Evolutionary conservation across 2,329 filamentous ascomycete genomes (phyloP), one percentile per base, ranked within the genome.

Genomic region (Lecanoromycetidae sp.): DNA sequence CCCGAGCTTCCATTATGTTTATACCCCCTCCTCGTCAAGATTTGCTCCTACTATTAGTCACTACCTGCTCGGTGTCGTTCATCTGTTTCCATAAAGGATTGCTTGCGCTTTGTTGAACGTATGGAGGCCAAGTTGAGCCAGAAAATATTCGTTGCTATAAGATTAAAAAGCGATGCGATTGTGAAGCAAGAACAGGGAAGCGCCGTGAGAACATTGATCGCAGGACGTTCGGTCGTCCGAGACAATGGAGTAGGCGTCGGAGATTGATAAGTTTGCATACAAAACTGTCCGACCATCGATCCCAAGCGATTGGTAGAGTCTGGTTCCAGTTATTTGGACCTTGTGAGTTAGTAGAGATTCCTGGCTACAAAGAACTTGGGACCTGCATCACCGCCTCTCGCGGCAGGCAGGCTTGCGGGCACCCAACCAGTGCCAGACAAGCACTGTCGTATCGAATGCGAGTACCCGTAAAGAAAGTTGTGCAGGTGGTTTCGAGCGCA

Each of bases 1-100:
- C 22, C 48, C 47, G 32, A 32, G 37, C 40, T 35, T 52, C 47
- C 52, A 54, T 54, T 20, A 22, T 34, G 12, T 33, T 20, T 33
- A 17, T 27, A 40, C 10, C 23, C 13, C 35, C 25, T 17, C 19
- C 19, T 25, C 29, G 22, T 33, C 25, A n/a, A n/a, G n/a, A n/a
- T n/a, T n/a, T n/a, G n/a, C n/a, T n/a, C n/a, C n/a, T n/a, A n/a
- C n/a, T n/a, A n/a, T n/a, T n/a, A 33, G 27, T 22, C 20, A n/a
- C 35, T 39, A 13, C 15, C n/a, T n/a, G 9, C 19, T 38, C 34
- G 27, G 23, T 22, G 4, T 33, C 5, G 19, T 27, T 26, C 3
- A 8, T n/a, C 19, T 33, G n/a, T n/a, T n/a, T n/a, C n/a, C n/a
- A n/a, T n/a, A n/a, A n/a, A n/a, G n/a, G n/a, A n/a, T n/a, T n/a